Evolutionary conservation across 768 basidiomycete genomes (phyloP).

Genomic region (Leccinum subtestaceum): DNA sequence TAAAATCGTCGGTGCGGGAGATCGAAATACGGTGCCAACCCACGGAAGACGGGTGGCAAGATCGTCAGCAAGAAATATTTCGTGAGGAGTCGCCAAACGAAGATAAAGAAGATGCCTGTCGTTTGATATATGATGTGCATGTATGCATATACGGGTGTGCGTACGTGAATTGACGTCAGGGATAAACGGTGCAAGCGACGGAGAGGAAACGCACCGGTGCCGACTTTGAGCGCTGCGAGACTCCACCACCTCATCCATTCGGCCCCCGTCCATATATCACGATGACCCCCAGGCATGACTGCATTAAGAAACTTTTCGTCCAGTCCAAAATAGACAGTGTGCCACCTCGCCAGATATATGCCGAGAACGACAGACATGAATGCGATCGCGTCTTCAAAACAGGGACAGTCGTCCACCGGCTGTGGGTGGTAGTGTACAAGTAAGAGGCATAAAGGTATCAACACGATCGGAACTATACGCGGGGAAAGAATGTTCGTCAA

Average conservation of each 20-base stretch:
- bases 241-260: slow-evolving; percentile 37
- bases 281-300: slow-evolving; percentile 60
- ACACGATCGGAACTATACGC: slow-evolving; percentile 51
- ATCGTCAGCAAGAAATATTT: slow-evolving; percentile 71
- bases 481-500: slow-evolving; percentile 1
- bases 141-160: background rate
- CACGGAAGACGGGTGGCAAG: slow-evolving; percentile 83
- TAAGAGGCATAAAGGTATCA: slow-evolving; percentile 62
- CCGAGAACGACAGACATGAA: slow-evolving; percentile 84
- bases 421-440: slow-evolving; percentile 89
- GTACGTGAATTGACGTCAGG: background rate
- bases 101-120: slow-evolving; percentile 72
- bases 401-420: slow-evolving; percentile 95
- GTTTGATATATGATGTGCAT: background rate
- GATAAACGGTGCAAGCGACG: background rate
- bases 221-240: slow-evolving; percentile 39
- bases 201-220: slow-evolving; percentile 35
- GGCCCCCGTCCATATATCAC: slow-evolving; percentile 34
- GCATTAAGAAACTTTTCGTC: slow-evolving; percentile 31
- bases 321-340: slow-evolving; percentile 41
- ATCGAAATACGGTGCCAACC: slow-evolving; percentile 59
- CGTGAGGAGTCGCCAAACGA: slow-evolving; percentile 84
- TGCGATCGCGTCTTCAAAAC: slow-evolving; percentile 97
- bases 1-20: slow-evolving; percentile 88
- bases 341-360: slow-evolving; percentile 68